Evolutionary conservation across 495 filamentous ascomycete species (phyloP).

Genomic region (Lasiosphaeris hirsuta): DNA sequence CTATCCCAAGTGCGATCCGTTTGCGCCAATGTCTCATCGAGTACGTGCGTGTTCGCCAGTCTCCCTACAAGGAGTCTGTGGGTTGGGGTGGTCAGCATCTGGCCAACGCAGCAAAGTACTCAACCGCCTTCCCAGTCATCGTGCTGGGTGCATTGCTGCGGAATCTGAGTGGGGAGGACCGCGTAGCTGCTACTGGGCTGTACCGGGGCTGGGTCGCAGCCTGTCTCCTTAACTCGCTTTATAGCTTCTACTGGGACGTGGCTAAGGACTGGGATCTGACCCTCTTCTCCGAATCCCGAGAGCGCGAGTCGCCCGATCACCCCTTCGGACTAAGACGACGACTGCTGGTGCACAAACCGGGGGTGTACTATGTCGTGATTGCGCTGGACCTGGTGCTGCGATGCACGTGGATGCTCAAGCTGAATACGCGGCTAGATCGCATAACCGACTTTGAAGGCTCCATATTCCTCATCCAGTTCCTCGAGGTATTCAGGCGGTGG

Average conservation of each 20-base stretch:
- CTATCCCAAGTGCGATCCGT: constrained; percentile 78
- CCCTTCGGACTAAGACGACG: constrained; percentile 74
- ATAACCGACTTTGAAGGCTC: constrained; percentile 78
- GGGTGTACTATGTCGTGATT: constrained; percentile 79
- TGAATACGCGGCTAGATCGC: constrained; percentile 74
- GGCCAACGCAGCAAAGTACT: constrained; percentile 90
- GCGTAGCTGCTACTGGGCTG: constrained; percentile 33
- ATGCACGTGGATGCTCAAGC: constrained; percentile 85
- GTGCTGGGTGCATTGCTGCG: constrained; percentile 70
- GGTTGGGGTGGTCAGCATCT: constrained; percentile 80
- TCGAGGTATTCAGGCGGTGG: constrained; percentile 87
- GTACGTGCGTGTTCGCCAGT: constrained; percentile 66
- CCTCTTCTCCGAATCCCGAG: constrained; percentile 56
- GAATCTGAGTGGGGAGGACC: constrained; percentile 55
- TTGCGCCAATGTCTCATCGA: constrained; percentile 91
- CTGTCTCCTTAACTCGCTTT: constrained; percentile 76
- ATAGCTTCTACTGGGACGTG: constrained; percentile 98
- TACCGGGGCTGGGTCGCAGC: constrained; percentile 55
- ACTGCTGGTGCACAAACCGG: constrained; percentile 63
- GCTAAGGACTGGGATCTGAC: constrained; percentile 94
- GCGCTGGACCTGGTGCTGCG: constrained; percentile 73
- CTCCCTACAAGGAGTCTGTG: constrained; percentile 38
- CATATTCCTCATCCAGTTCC: constrained; percentile 80
- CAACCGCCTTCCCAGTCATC: constrained; percentile 88
- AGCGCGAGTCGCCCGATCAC: constrained; percentile 55